Evolutionary conservation across 2,329 filamentous ascomycete species (phyloP), one percentile per base, ranked within the genome.

Genomic region (Diaporthe sp.): DNA sequence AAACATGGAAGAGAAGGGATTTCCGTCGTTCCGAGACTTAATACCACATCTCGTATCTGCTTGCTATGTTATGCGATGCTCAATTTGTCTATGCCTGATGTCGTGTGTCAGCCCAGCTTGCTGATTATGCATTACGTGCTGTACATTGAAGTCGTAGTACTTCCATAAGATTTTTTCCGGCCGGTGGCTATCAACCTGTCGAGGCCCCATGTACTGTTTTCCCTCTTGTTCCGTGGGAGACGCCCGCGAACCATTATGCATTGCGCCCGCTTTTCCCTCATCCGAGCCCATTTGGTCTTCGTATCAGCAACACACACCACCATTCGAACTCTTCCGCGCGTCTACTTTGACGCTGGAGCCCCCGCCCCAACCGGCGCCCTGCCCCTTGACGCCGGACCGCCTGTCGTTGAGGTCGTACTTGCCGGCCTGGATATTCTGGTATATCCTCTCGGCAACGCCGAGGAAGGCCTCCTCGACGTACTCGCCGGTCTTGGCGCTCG

Each of bases 341-440:
- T 85, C 81, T 64, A 92, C 77, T 77, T 85, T 88, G 22, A 91
- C 85, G 75, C 84, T 77, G 83, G 81, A 74, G 80, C 83, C 68
- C 71, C 82, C 84, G 70, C 83, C 77, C 86, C 82, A 78, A 87
- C 72, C 82, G 79, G 91, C 82, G 77, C 89, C 84, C 77, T 92
- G 84, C 71, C 93, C 92, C 84, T 98, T 98, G 76, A 99, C 96
- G 35, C 97, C 97, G 76, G 94, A 96, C 81, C 96, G 90, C 81
- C 96, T 90, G 83, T 98, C 96, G 82, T 98, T 97, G 78, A 98
- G 86, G 84, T 99, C 96, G 82, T 98, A 98, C 82, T 92, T 95
- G 15, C 97, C 97, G 1, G 95, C 95, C 86, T 98, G 95, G 77
- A 99, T 98, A 81, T 98, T 98, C 82, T 96, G 92, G 82, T 97